Base-by-base conservation (phyloP, 345 rosid species). In the Ricinus communis region DNA sequence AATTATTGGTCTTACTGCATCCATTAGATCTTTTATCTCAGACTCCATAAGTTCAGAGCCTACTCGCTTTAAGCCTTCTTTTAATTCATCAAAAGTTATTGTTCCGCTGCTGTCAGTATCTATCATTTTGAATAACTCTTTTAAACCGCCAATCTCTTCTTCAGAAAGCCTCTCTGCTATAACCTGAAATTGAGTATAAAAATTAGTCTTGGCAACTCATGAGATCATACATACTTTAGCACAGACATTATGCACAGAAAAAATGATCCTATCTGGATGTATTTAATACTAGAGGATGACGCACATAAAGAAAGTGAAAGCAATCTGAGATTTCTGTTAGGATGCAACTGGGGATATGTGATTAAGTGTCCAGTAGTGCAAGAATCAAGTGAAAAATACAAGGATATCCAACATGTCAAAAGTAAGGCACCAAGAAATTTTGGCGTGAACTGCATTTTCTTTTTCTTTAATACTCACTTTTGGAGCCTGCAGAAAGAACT, bases 11-110 rank as follows among this genome's bases (percentile, higher is more conserved):
- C 75, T 84, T 82, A 90, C 96, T 8, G 96, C 93, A 22, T 78
- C 75, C 87, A 90, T 79, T 76, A 90, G 84, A 80, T 86, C 93
- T 74, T 79, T 84, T 79, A 90, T 90, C 76, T 90, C 96, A 5
- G 96, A 87, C 76, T 90, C 96, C 91, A 86, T 88, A 55, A 90
- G 93, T 71, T 90, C 88, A 58, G 91, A 84, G 18, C 96, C 93
- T 28, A 90, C 90, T 72, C 84, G 81, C 50, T 46, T 86, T 71
- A 87, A 57, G 69, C 84, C 82, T 21, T 82, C 90, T 75, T 85
- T 88, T 51, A 90, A 61, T 84, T 90, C 93, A 68, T 90, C 93
- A 75, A 85, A 87, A 2, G 93, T 90, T 69, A 90, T 90, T 46
- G 90, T 82, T 54, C 96, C 93, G 49, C 89, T 90, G 76, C 77